These are phyloP conservation scores for Centella asiatica DNA, from an alignment of 129 eudicot species.

Conservation along the genomic window DNA sequence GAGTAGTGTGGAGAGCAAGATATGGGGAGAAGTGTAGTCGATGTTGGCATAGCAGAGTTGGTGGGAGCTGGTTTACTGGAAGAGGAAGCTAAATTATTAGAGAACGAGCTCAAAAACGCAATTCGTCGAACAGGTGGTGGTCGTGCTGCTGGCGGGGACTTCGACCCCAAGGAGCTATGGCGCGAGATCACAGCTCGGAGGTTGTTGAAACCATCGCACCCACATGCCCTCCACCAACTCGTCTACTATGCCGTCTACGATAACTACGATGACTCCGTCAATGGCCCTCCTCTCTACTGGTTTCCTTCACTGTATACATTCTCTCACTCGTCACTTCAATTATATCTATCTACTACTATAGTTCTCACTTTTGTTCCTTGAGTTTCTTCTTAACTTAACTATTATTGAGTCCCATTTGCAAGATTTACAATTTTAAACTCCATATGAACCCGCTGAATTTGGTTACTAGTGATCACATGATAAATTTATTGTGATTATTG, in stretches of 20 bases:
- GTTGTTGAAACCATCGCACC: conserved; percentile 57
- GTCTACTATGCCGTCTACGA: conserved; percentile 66
- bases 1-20: too few relatives aligned
- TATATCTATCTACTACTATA: background rate
- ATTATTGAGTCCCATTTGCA: too few relatives aligned
- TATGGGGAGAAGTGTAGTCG: conserved; percentile 1
- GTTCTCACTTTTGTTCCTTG: background rate
- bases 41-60: background rate
- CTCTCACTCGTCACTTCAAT: background rate
- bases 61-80: background rate
- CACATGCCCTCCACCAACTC: conserved; percentile 63
- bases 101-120: conserved; percentile 25
- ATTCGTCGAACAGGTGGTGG: conserved; percentile 6
- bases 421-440: too few relatives aligned
- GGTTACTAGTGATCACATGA: too few relatives aligned
- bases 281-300: conserved; percentile 85
- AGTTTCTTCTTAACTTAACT: too few relatives aligned
- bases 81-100: background rate
- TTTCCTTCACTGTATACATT: conserved; percentile 26
- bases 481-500: too few relatives aligned
- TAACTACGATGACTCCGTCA: conserved; percentile 39
- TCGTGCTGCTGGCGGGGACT: conserved; percentile 3
- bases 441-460: too few relatives aligned
- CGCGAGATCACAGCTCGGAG: conserved; percentile 41
- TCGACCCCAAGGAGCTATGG: conserved; percentile 54